Evolutionary conservation across 1,284 basidiomycete genomes (phyloP).

Genomic region (Moniliella sp.): DNA sequence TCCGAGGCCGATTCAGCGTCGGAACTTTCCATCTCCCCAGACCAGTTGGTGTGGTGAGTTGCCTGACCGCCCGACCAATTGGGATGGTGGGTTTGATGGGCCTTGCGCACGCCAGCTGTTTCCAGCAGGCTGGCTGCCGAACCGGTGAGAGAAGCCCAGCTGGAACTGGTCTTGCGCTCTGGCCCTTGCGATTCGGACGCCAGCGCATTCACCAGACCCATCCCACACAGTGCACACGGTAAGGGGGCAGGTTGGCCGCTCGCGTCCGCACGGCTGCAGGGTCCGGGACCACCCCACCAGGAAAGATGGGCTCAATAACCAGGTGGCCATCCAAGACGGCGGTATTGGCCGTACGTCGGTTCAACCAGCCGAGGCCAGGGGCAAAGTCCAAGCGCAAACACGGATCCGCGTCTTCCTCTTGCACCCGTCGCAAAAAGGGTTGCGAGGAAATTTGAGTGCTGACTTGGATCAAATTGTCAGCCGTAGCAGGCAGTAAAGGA

Average conservation of each 20-base stretch:
- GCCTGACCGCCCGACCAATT: constrained; percentile 2
- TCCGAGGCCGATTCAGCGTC: no score
- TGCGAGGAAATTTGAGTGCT: constrained; percentile 40
- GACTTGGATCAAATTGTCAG: constrained; percentile 21
- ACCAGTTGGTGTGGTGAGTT: not conserved
- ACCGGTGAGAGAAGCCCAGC: no score
- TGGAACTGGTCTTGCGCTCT: no score
- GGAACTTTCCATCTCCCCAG: no score
- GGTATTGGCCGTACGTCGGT: constrained; percentile 55
- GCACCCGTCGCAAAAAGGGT: constrained; percentile 60
- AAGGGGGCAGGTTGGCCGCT: constrained; percentile 15
- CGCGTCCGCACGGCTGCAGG: constrained; percentile 14
- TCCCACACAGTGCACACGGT: constrained; percentile 24
- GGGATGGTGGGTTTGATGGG: not conserved
- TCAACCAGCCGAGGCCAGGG: constrained; percentile 76
- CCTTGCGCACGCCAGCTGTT: not conserved
- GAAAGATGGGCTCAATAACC: constrained; percentile 58
- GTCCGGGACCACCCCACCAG: constrained; percentile 30
- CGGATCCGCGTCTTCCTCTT: constrained; percentile 78
- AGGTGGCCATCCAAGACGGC: constrained; percentile 74
- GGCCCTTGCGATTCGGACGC: no score
- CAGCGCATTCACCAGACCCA: constrained; percentile 21
- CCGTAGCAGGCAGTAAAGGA: constrained; percentile 35
- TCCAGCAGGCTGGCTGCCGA: no score
- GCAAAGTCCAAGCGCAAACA: constrained; percentile 74